A percentile compares a stretch with the other conserved stretches of the same genome.
Evolutionary conservation across 306 rosid species (phyloP).

Genomic region (Citrullus amarus): DNA sequence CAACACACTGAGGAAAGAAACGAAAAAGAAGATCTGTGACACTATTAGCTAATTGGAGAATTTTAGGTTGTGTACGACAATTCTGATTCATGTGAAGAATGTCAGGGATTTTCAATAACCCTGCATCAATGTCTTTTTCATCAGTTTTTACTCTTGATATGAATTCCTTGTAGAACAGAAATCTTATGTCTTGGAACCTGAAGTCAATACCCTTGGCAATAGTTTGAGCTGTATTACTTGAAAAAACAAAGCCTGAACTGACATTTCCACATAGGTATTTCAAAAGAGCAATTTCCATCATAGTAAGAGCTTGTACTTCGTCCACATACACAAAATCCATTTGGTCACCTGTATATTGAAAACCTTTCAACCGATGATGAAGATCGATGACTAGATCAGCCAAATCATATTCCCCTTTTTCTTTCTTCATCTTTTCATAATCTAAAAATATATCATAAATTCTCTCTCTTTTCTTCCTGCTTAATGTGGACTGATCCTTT

Average conservation of each 20-base stretch:
- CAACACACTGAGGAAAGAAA: constrained; percentile 21
- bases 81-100: constrained; percentile 29
- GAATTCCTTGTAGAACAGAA: constrained; percentile 23
- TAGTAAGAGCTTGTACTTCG: constrained; percentile 57
- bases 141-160: constrained; percentile 1
- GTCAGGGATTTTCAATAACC: constrained; percentile 5
- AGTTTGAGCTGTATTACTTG: constrained; percentile 27
- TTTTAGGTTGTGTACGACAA: constrained; percentile 25
- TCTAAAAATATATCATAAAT: constrained; percentile 38
- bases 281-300: constrained; percentile 48
- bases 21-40: constrained; percentile 38
- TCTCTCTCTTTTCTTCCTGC: constrained; percentile 22
- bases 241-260: constrained; percentile 16
- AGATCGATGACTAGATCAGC: constrained; percentile 54
- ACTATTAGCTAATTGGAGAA: constrained; percentile 39
- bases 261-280: constrained; percentile 21
- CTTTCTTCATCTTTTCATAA: constrained; percentile 44
- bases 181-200: constrained; percentile 45
- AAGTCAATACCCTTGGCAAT: constrained; percentile 58
- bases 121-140: neutral
- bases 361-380: constrained; percentile 25
- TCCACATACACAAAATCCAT: constrained; percentile 54
- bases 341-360: constrained; percentile 29
- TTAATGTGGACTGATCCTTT: constrained; percentile 22
- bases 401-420: constrained; percentile 48